These are phyloP conservation scores for Ascoidea tarda DNA, from an alignment of 805 yeast species.

Conservation along the genomic window DNA sequence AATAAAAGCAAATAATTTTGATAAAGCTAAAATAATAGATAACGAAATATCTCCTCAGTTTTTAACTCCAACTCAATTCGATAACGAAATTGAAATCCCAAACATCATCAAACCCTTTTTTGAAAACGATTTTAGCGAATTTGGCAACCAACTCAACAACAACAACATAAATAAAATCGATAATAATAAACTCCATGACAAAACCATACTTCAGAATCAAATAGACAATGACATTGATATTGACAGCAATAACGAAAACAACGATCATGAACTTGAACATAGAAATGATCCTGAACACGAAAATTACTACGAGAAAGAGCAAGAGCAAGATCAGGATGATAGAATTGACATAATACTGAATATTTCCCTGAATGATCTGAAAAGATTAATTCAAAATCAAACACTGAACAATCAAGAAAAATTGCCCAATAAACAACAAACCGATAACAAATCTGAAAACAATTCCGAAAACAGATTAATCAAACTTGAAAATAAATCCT, in stretches of 20 bases:
- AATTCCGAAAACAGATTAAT: constrained; percentile 1
- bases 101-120: neutral
- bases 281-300: neutral
- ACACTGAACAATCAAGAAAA: constrained; percentile 9
- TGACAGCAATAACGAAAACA: no score
- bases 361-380: no score
- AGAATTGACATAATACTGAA: no score
- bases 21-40: neutral
- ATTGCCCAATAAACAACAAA: constrained; percentile 9
- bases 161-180: no score
- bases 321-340: no score
- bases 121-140: no score
- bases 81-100: neutral
- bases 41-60: neutral
- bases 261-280: neutral
- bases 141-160: no score
- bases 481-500: no score
- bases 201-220: neutral
- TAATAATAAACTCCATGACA: neutral
- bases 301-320: no score
- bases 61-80: no score
- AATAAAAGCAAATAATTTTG: neutral
- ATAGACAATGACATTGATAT: no score
- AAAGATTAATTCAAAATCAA: neutral
- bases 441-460: neutral